Conservation (phyloP, 495 filamentous ascomycete species). For the Aspergillus baeticus region DNA sequence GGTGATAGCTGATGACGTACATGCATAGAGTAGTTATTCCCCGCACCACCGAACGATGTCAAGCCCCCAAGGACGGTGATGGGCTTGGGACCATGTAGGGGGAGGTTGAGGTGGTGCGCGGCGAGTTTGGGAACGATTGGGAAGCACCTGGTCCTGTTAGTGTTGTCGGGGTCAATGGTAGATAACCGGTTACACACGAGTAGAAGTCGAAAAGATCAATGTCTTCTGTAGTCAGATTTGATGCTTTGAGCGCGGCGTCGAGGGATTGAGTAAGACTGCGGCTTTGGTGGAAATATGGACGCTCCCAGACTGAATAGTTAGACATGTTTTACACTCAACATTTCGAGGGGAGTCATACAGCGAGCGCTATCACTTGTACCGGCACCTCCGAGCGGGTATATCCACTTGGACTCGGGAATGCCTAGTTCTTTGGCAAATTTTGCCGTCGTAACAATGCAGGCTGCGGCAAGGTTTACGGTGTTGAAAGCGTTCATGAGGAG, state of each 20-base stretch:
- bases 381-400: slow-evolving; percentile 55
- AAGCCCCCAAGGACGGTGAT: slow-evolving; percentile 55
- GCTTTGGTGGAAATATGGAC: slow-evolving; percentile 49
- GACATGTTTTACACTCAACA: neutral
- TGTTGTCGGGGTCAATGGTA: neutral
- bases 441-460: slow-evolving; percentile 51
- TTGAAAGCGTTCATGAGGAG: slow-evolving; percentile 64
- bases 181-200: slow-evolving; percentile 28
- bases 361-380: slow-evolving; percentile 46
- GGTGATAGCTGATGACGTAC: slow-evolving; percentile 22
- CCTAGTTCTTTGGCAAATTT: slow-evolving; percentile 47
- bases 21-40: slow-evolving; percentile 63
- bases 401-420: slow-evolving; percentile 49
- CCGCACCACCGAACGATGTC: slow-evolving; percentile 58
- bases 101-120: slow-evolving; percentile 48
- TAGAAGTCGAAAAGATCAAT: slow-evolving; percentile 58
- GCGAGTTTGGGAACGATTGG: slow-evolving; percentile 60
- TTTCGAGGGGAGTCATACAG: slow-evolving; percentile 32
- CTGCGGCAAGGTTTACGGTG: slow-evolving; percentile 53
- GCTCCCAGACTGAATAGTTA: slow-evolving; percentile 49
- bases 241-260: slow-evolving; percentile 38
- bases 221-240: slow-evolving; percentile 33
- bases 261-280: slow-evolving; percentile 51
- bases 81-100: slow-evolving; percentile 41
- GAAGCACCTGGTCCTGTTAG: slow-evolving; percentile 31